Conservation (phyloP, 2,329 filamentous ascomycete species). For the Venturia asperata region DNA sequence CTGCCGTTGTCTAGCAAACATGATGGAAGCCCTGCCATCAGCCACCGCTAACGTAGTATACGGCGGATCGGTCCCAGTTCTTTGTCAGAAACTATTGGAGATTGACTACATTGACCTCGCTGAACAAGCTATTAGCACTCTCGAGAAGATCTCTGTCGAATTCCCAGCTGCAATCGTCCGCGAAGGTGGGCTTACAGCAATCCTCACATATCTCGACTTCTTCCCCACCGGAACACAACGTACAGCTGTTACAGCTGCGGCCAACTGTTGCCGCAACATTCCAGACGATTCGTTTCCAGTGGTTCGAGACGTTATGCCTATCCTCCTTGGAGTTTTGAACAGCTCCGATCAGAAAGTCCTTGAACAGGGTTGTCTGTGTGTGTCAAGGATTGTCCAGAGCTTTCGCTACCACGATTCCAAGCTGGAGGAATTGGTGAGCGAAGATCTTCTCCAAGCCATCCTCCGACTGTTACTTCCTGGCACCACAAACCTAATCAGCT, state of each 20-base stretch:
- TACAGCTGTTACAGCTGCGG: conserved; percentile 92
- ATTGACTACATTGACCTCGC: conserved; percentile 97
- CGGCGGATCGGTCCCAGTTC: conserved; percentile 86
- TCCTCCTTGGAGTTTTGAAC: conserved; percentile 76
- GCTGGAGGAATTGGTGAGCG: conserved; percentile 85
- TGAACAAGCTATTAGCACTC: conserved; percentile 90
- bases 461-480: conserved; percentile 84
- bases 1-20: conserved; percentile 88
- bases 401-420: conserved; percentile 85
- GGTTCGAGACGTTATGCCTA: conserved; percentile 93
- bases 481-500: conserved; percentile 88
- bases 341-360: conserved; percentile 96
- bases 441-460: conserved; percentile 76
- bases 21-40: conserved; percentile 93
- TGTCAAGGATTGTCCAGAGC: conserved; percentile 92
- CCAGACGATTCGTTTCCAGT: conserved; percentile 88
- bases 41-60: conserved; percentile 95
- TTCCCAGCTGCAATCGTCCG: conserved; percentile 93
- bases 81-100: conserved; percentile 91
- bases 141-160: conserved; percentile 96
- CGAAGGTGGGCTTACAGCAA: conserved; percentile 92
- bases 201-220: conserved; percentile 91
- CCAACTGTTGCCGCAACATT: conserved; percentile 96
- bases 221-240: conserved; percentile 95
- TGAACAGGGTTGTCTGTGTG: conserved; percentile 91